Evolutionary conservation across 495 filamentous ascomycete species (phyloP).

Genomic region (Terfezia boudieri): DNA sequence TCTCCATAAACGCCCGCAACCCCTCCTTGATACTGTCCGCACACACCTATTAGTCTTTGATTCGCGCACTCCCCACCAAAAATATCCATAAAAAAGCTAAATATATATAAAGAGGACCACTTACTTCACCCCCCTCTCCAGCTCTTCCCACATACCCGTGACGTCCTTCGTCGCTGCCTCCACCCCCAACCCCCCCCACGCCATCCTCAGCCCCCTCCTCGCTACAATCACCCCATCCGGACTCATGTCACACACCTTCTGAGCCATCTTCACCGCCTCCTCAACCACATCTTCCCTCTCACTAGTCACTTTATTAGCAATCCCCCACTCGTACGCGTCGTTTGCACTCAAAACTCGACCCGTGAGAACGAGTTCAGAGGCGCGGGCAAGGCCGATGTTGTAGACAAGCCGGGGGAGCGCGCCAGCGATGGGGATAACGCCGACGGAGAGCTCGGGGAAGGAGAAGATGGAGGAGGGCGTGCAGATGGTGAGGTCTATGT

Average conservation of each 20-base stretch:
- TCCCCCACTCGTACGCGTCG: slow-evolving; percentile 44
- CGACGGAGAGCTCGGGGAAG: slow-evolving; percentile 46
- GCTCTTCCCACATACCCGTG: slow-evolving; percentile 43
- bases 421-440: slow-evolving; percentile 47
- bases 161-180: slow-evolving; percentile 64
- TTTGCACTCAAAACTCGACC: slow-evolving; percentile 33
- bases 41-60: no score
- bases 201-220: no score
- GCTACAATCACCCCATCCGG: no score
- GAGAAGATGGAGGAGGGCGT: slow-evolving; percentile 31
- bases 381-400: slow-evolving; percentile 43
- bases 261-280: slow-evolving; percentile 35
- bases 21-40: no score
- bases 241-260: slow-evolving; percentile 20
- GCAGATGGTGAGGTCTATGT: slow-evolving; percentile 48
- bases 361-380: slow-evolving; percentile 46
- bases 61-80: no score
- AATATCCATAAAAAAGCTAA: no score
- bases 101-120: no score
- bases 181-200: slow-evolving; percentile 33
- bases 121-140: no score
- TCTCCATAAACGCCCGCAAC: no score
- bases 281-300: slow-evolving; percentile 26
- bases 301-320: slow-evolving; percentile 44
- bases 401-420: slow-evolving; percentile 43